Evolutionary conservation across 225 moss, liverwort and hornwort genomes (phyloP), one percentile per base, ranked within the genome.

Genomic region (Polytrichum formosum): DNA sequence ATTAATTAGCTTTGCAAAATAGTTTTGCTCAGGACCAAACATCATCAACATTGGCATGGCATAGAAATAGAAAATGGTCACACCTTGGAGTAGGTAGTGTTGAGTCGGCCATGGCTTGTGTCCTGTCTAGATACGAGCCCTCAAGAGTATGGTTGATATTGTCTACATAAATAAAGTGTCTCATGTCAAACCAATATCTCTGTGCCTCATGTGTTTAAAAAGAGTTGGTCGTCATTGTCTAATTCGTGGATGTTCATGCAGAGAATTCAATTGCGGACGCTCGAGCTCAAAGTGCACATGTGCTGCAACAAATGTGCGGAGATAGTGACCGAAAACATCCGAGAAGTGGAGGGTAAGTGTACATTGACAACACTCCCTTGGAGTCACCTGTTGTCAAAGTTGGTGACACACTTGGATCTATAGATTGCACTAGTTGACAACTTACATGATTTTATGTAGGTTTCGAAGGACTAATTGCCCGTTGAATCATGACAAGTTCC

Each of bases 281-380:
- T 53, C 10, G 9, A 53, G 67, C 25, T 67, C 8, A 67, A 54
- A 53, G 46, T 53, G 10, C 3, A 22, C 18, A 67, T 67, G 67
- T 67, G 67, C 26, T 67, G 67, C 18, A 21, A 8, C 46, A 67
- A 67, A 2, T 67, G 67, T 67, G 67, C 22, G 26, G 67, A 67
- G 54, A 67, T 54, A 54, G 53, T 54, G 54, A 54, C 9, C 7
- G 67, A 67, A 67, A 53, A 53, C 22, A 5, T 67, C 67, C 21
- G 54, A 18, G 67, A 67, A 54, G 53, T 67, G 23, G 67, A 67
- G 22, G 67, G 67, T 67, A 54, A 67, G 67, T 54, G 20, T 5
- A 65, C 7, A 37, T 20, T 35, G 4, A 31, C 18, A 20, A 31
- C 63, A 63, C 1, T 5, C 28, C 28, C 16, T 8, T 46, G 16